Base-by-base conservation (phyloP, 2,329 filamentous ascomycete species). In the Huntiella moniliformis region DNA sequence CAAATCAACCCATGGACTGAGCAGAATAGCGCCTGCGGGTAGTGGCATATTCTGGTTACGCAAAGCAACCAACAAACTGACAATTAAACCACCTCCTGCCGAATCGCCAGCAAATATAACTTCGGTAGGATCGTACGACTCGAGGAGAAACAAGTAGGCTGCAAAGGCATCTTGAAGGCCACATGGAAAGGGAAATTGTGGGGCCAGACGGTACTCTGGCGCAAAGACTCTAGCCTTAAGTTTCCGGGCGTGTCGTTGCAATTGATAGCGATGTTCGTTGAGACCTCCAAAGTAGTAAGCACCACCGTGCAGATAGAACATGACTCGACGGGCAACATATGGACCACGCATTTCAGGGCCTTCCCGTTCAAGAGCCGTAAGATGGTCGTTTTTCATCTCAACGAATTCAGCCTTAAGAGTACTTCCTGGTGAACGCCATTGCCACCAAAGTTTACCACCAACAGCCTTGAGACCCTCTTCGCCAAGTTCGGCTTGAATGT, bases 181-280 rank as follows among this genome's bases (percentile, higher is more conserved):
- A 56, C 91, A 96, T 0, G 91, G 91, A 52, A 98, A 98, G 0
- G 91, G 91, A 50, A 88, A 98, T 58, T 96, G 87, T 2, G 88
- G 91, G 4, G 91, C 75, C 28, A 98, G 69, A 36, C 91, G 76
- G 60, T 96, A 98, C 51, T 77, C 69, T 4, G 88, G 82, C 17
- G 88, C 86, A 59, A 96, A 77, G 5, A 95, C 81, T 46, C 86
- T 73, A 13, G 86, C 88, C 61, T 91, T 86, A 50, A 98, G 70
- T 63, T 96, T 96, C 45, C 91, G 73, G 22, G 91, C 91, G 68
- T 96, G 87, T 42, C 88, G 73, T 61, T 98, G 91, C 70, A 98
- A 77, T 67, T 96, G 88, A 63, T 96, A 96, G n/a, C 91, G 78
- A 65, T 96, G 91, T 60, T 93, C 87, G 57, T 95, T 87, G 34